A percentile compares a stretch with the other conserved stretches of the same genome.
Evolutionary conservation across 2,329 filamentous ascomycete genomes (phyloP).

Genomic region (Fusarium sp.): DNA sequence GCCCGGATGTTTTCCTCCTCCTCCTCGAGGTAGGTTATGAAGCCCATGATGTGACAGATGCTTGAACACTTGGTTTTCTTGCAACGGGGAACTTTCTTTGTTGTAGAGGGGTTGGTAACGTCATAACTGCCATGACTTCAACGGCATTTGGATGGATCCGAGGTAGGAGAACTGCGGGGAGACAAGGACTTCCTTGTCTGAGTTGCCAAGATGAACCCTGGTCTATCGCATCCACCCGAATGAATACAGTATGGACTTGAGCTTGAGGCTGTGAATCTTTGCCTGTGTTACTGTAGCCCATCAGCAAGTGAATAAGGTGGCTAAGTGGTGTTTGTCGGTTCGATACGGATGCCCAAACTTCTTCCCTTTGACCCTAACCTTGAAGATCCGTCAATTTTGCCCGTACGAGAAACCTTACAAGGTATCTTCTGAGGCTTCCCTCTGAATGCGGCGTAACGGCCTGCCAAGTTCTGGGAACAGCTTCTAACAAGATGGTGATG

Average conservation of each 20-base stretch:
- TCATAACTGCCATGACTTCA: background rate
- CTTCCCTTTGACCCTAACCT: background rate
- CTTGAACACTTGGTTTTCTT: background rate
- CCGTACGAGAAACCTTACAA: background rate
- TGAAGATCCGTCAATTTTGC: background rate
- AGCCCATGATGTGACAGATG: background rate
- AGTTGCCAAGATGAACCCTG: background rate
- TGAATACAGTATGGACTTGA: background rate
- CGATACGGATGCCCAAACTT: background rate
- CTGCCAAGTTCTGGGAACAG: background rate
- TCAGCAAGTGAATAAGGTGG: background rate
- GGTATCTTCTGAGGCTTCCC: too few relatives aligned
- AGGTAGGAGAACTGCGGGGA: background rate
- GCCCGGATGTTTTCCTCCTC: slow-evolving; percentile 34
- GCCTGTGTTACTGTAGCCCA: background rate
- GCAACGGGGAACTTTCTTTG: background rate
- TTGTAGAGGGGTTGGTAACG: background rate
- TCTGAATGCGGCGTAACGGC: background rate
- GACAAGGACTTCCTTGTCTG: background rate
- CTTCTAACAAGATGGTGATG: background rate
- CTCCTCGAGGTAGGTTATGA: background rate
- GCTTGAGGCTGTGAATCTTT: background rate
- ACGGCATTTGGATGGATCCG: background rate
- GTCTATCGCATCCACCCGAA: background rate
- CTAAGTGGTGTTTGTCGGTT: background rate